A percentile compares a stretch with the other conserved stretches of the same genome.
phyloP scores from a whole-genome alignment of 2,329 filamentous ascomycete genomes.

The Hypoxylon sp. region DNA sequence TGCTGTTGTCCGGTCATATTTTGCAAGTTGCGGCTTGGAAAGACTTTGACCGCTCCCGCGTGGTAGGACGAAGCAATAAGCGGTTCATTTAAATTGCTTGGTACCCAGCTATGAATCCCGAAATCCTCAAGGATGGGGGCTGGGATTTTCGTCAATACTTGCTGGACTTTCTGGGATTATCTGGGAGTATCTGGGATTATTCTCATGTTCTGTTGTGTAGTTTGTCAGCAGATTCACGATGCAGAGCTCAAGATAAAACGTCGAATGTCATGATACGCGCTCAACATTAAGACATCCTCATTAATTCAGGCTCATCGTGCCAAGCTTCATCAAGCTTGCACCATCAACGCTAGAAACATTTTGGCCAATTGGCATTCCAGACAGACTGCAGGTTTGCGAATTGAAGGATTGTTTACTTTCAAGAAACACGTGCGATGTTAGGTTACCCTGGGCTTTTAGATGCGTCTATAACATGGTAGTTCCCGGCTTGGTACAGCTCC shows the following conservation, averaged over 20 bases:
- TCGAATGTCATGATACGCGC: conserved; percentile 41
- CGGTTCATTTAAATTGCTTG: conserved; percentile 46
- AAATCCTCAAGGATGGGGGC: conserved; percentile 43
- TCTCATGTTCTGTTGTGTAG: conserved; percentile 12
- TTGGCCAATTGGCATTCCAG: conserved; percentile 5
- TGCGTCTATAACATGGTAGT: conserved; percentile 31
- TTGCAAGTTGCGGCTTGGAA: conserved; percentile 42
- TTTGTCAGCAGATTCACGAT: conserved; percentile 12
- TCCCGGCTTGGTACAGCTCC: conserved; percentile 6
- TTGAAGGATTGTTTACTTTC: conserved; percentile 38
- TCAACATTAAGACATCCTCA: conserved; percentile 34
- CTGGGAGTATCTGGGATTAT: neutral
- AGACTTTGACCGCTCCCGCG: conserved; percentile 35
- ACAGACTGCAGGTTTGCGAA: conserved; percentile 23
- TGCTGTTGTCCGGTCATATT: conserved; percentile 48
- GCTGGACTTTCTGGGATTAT: conserved; percentile 9
- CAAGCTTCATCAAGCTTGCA: conserved; percentile 16
- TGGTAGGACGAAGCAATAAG: conserved; percentile 49
- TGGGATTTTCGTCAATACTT: conserved; percentile 31
- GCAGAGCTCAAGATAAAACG: conserved; percentile 38
- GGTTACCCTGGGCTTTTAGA: conserved; percentile 12
- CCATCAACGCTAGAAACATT: conserved; percentile 6
- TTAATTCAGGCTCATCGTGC: conserved; percentile 15
- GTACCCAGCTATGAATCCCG: conserved; percentile 42
- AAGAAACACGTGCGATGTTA: conserved; percentile 25